These are phyloP conservation scores for Boletus sp. DNA, from an alignment of 768 basidiomycete species.

Conservation along the genomic window DNA sequence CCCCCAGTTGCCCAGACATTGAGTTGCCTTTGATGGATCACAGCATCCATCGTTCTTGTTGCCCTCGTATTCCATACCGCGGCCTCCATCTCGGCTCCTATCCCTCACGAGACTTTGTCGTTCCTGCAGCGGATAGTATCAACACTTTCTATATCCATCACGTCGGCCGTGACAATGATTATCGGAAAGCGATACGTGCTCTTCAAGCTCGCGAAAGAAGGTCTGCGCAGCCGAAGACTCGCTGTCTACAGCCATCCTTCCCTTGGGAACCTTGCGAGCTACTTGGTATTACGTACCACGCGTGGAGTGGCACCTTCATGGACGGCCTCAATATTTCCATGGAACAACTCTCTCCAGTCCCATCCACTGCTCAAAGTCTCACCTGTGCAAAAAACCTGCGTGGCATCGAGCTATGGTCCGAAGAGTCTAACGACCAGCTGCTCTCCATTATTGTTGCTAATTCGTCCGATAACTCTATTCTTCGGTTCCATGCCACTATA, in stretches of 20 bases:
- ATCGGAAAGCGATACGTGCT: slow-evolving; percentile 17
- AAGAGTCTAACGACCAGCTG: slow-evolving; percentile 5
- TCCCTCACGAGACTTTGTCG: background rate
- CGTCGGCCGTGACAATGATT: slow-evolving; percentile 16
- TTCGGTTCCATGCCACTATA: slow-evolving; percentile 10
- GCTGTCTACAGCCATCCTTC: slow-evolving; percentile 11
- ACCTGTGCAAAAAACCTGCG: background rate
- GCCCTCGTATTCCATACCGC: slow-evolving; percentile 2
- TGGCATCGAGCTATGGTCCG: background rate
- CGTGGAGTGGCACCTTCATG: slow-evolving; percentile 11
- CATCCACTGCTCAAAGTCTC: slow-evolving; percentile 10
- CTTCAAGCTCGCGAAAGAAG: slow-evolving; percentile 8
- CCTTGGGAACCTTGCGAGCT: slow-evolving; percentile 8
- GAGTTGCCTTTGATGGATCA: background rate
- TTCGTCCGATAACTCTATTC: background rate
- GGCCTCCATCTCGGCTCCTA: accelerated
- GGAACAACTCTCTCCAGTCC: slow-evolving; percentile 12
- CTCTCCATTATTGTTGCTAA: slow-evolving; percentile 4
- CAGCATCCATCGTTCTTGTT: slow-evolving; percentile 3
- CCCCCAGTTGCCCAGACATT: background rate
- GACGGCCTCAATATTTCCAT: slow-evolving; percentile 17
- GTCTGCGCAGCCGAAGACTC: slow-evolving; percentile 12
- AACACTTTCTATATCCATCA: slow-evolving; percentile 11
- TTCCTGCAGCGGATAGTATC: slow-evolving; percentile 10
- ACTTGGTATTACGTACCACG: slow-evolving; percentile 5